These are phyloP conservation scores for Pseudogymnoascus sp. DNA, from an alignment of 2,329 filamentous ascomycete genomes.

Conservation along the genomic window DNA sequence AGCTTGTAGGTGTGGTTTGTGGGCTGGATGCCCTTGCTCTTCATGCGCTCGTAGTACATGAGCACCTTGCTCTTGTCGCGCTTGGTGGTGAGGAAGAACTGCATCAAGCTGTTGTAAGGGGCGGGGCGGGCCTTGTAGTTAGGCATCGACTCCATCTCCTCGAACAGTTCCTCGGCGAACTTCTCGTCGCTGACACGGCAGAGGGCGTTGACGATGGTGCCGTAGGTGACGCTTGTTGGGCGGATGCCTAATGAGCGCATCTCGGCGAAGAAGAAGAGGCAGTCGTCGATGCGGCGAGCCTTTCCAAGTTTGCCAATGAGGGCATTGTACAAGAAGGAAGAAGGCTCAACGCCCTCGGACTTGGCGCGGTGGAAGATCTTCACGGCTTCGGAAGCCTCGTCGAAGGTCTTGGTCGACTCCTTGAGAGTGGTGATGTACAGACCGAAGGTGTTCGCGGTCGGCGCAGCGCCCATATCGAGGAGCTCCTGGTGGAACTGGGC, in stretches of 20 bases:
- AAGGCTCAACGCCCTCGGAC: slow-evolving; percentile 88
- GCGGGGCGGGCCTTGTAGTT: slow-evolving; percentile 98
- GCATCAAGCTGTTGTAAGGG: slow-evolving; percentile 99
- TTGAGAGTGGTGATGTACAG: slow-evolving; percentile 99
- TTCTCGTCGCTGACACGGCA: slow-evolving; percentile 97
- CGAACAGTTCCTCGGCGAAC: slow-evolving; percentile 94
- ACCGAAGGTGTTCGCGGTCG: slow-evolving; percentile 94
- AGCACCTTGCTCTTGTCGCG: slow-evolving; percentile 91
- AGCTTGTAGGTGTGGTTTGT: slow-evolving; percentile 98
- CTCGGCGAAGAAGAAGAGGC: slow-evolving; percentile 94
- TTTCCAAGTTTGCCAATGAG: slow-evolving; percentile 97
- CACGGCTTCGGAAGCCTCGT: slow-evolving; percentile 92
- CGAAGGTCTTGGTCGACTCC: slow-evolving; percentile 93
- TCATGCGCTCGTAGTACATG: slow-evolving; percentile 92
- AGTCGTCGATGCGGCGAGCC: slow-evolving; percentile 95
- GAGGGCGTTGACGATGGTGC: slow-evolving; percentile 94
- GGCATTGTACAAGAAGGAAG: slow-evolving; percentile 95
- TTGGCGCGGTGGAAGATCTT: slow-evolving; percentile 96
- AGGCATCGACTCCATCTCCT: slow-evolving; percentile 97
- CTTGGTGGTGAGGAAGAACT: slow-evolving; percentile 97
- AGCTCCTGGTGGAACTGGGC: slow-evolving; percentile 87
- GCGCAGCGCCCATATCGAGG: slow-evolving; percentile 79
- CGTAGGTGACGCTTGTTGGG: slow-evolving; percentile 95
- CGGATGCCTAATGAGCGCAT: slow-evolving; percentile 91
- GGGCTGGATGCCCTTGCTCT: slow-evolving; percentile 73